Percentiles rank a stretch among this genome's conserved stretches.
Evolutionary conservation across 768 basidiomycete species (phyloP).

Genomic region (Tubosaeta brunneosetosa): DNA sequence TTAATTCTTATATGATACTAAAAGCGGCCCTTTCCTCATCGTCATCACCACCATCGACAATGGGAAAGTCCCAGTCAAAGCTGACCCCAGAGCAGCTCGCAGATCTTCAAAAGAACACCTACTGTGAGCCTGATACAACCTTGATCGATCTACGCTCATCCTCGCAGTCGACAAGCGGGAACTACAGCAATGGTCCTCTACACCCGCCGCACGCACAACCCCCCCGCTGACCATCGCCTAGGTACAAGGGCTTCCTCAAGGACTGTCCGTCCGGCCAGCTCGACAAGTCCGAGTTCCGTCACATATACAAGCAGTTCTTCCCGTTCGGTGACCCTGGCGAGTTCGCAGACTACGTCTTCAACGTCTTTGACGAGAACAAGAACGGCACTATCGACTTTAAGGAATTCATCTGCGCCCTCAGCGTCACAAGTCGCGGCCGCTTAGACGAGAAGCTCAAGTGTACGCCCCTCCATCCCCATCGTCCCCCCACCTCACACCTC

Average conservation of each 20-base stretch:
- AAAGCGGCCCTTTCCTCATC: constrained; percentile 24
- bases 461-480: constrained; percentile 37
- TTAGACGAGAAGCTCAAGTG: constrained; percentile 98
- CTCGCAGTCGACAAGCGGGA: constrained; percentile 91
- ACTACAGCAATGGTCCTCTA: constrained; percentile 81
- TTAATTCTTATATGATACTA: constrained; percentile 29
- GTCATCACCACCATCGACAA: constrained; percentile 39
- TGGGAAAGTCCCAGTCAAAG: constrained; percentile 98
- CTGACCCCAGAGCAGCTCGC: constrained; percentile 89
- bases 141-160: constrained; percentile 16
- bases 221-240: constrained; percentile 29
- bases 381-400: constrained; percentile 99
- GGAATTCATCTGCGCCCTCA: constrained; percentile 97
- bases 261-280: constrained; percentile 97
- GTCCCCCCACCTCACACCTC: constrained; percentile 15
- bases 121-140: constrained; percentile 56
- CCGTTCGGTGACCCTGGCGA: constrained; percentile 96
- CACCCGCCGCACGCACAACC: constrained; percentile 8
- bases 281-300: constrained; percentile 91
- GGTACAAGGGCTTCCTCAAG: constrained; percentile 99
- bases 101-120: constrained; percentile 96
- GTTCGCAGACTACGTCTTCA: constrained; percentile 98
- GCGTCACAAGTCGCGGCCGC: constrained; percentile 87
- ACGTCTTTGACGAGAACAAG: constrained; percentile 93
- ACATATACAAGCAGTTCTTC: constrained; percentile 99